Base-by-base conservation (phyloP, 768 basidiomycete genomes). In the Cyclocybe cylindracea region DNA sequence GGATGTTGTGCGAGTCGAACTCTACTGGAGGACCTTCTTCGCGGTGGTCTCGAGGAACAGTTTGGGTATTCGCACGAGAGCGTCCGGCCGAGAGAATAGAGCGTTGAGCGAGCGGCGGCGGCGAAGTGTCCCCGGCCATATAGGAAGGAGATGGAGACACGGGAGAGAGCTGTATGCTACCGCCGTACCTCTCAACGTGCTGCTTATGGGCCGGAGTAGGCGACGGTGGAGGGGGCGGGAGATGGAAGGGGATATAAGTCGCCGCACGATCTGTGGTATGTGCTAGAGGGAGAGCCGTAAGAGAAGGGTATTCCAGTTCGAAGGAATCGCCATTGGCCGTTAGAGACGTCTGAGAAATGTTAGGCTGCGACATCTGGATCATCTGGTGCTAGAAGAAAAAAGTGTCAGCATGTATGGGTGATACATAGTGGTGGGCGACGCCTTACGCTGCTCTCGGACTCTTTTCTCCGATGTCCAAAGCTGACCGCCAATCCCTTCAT, bases 1-100 rank as follows among this genome's bases (percentile, higher is more conserved):
- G 61, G 32, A 62, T 64, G 29, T 62, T 59, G 40, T 65, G 57
- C 37, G 60, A 57, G 37, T 65, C 64, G 43, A 61, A 63, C 32
- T 54, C 45, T 16, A 46, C 29, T n/a, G 11, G 14, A 4, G 35
- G 19, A 13, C 10, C 33, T 4, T 24, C 24, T 35, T 38, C 36
- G 24, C 24, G 24, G 24, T 24, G 24, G 24, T 24, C 24, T 5
- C 24, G 1, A 5, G 24, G 24, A 24, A 3, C 5, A 5, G 24
- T 24, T 24, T 24, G 24, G 24, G 24, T 24, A 24, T 24, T 24
- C 24, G 24, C 2, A 24, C 24, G 24, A 24, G 24, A 24, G 5
- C 24, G 24, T 24, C 24, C 24, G 24, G 24, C 24, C 24, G 24
- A 24, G 24, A 24, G 3, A 24, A 3, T 24, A 24, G 24, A 24